phyloP scores from a whole-genome alignment of 768 basidiomycete genomes.

The Psilocybe cyanescens region DNA sequence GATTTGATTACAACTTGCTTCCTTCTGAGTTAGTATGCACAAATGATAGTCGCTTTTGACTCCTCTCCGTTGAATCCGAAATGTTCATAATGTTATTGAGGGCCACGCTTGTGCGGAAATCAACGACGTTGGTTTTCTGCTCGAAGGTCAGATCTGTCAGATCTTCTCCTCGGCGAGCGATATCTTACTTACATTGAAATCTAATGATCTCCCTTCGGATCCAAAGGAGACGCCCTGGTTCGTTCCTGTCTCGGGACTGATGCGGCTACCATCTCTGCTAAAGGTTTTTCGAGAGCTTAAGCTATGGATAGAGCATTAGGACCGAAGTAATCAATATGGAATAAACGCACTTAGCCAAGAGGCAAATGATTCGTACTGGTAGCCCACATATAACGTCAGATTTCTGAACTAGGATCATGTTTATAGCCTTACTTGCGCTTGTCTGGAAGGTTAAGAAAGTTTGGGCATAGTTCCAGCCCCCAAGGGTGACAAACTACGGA shows the following conservation, averaged over 20 bases:
- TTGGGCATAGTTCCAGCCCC: constrained; percentile 1
- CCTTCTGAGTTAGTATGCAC: no score
- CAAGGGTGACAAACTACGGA: neutral
- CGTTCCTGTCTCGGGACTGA: neutral
- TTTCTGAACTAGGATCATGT: neutral
- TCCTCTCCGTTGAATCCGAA: neutral
- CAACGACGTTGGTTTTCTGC: neutral
- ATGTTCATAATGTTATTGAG: neutral
- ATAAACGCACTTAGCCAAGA: neutral
- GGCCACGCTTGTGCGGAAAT: neutral
- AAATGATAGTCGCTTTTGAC: neutral
- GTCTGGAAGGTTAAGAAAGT: constrained; percentile 1
- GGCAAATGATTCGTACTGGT: neutral
- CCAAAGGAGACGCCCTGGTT: neutral
- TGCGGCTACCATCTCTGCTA: neutral
- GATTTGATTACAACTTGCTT: no score
- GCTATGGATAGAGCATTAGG: neutral
- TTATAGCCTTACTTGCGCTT: neutral
- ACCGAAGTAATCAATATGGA: neutral
- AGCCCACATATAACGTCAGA: neutral
- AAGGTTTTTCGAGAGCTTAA: neutral
- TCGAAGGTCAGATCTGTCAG: neutral
- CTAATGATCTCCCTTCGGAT: neutral
- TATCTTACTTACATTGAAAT: neutral
- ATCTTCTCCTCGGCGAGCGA: no score